Evolutionary conservation across 306 rosid genomes (phyloP), one percentile per base, ranked within the genome.

Genomic region (Medicago lupulina): DNA sequence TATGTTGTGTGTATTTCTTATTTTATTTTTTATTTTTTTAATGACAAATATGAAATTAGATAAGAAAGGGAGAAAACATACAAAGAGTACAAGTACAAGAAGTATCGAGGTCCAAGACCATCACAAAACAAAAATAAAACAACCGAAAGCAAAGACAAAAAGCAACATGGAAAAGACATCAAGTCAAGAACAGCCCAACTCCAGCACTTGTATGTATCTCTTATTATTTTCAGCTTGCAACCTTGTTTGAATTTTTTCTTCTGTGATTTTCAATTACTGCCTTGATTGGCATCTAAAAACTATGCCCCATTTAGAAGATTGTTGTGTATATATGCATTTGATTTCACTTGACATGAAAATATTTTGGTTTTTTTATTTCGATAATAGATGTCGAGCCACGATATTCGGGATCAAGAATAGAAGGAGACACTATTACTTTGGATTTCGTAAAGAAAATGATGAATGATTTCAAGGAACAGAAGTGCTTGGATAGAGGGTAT

Each of bases 391-490:
- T 96, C 70, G 97, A 92, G 90, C 81, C 97, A 55, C 91, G 87
- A 66, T 96, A 96, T 75, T 78, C 96, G 2, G 98, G 99, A 73
- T 97, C 98, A 72, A 92, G 88, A 86, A 92, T 96, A 77, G 97
- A 96, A 61, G 99, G 97, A 18, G 96, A 96, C 57, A 88, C 83
- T 76, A 87, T 96, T 79, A 90, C 96, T 49, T 78, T 92, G 85
- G 98, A 96, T 76, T 96, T 96, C 74, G 97, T 92, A 85, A 90
- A 87, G 87, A 92, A 89, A 87, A 90, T 96, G 99, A 87, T 92
- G 83, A 98, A 92, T 63, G 99, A 92, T 85, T 96, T 92, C 81
- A 96, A 90, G 93, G 88, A 90, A 51, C 96, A 96, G 77, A 92
- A 92, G 81, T 80, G 85, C 79, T 69, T 96, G 77, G 97, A 96